Evolutionary conservation across 495 filamentous ascomycete genomes (phyloP).

Genomic region (Hamigera avellanea): DNA sequence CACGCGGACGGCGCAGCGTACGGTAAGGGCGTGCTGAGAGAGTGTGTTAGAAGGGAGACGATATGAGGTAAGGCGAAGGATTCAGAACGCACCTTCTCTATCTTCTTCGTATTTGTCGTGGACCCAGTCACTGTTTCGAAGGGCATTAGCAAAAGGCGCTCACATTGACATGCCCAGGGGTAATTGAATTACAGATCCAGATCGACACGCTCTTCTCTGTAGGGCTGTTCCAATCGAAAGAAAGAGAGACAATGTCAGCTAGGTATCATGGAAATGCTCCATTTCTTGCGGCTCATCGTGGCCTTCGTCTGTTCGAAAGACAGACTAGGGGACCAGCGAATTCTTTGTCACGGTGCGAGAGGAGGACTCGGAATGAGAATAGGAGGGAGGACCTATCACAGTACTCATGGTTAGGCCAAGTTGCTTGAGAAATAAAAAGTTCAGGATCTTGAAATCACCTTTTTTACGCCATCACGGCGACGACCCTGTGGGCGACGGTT

Average conservation of each 20-base stretch:
- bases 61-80: constrained; percentile 22
- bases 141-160: no score
- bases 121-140: constrained; percentile 66
- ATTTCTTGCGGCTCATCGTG: constrained; percentile 22
- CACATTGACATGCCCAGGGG: no score
- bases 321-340: constrained; percentile 23
- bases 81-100: constrained; percentile 27
- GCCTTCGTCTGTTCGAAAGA: constrained; percentile 20
- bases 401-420: not conserved
- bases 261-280: constrained; percentile 32
- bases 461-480: constrained; percentile 73
- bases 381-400: constrained; percentile 29
- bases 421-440: not conserved
- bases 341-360: constrained; percentile 27
- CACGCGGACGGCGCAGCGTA: constrained; percentile 23
- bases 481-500: constrained; percentile 48
- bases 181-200: constrained; percentile 39
- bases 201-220: constrained; percentile 40
- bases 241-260: constrained; percentile 42
- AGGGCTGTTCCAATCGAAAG: constrained; percentile 41
- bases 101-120: constrained; percentile 77
- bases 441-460: constrained; percentile 35
- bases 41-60: constrained; percentile 10
- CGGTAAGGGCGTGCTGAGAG: constrained; percentile 27
- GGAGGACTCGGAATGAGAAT: constrained; percentile 25